Conservation (phyloP, 108 stramenopile genomes). For the Parietichytrium sp. region DNA sequence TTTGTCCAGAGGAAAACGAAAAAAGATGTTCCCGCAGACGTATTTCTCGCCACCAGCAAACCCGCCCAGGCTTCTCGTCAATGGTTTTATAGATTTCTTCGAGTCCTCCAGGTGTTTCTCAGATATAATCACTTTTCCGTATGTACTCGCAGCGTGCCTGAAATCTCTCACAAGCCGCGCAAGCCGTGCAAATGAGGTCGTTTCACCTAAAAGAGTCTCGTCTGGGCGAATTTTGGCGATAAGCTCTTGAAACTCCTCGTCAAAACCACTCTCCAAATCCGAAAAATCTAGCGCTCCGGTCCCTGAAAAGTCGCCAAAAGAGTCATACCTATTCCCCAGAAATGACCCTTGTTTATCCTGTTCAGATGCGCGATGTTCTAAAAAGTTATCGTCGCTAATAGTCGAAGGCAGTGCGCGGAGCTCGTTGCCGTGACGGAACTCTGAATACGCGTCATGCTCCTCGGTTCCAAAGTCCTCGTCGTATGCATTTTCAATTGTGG, state of each 20-base stretch:
- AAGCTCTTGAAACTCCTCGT: not conserved
- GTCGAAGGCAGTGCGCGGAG: too few species aligned
- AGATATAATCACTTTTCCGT: conserved; percentile 1
- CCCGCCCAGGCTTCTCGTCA: not conserved
- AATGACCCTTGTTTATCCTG: too few species aligned
- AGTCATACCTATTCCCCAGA: too few species aligned
- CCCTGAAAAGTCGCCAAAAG: too few species aligned
- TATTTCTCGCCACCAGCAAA: conserved; percentile 16
- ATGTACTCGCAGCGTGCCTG: not conserved
- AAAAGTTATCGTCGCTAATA: too few species aligned
- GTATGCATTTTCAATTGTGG: too few species aligned
- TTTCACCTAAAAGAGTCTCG: not conserved
- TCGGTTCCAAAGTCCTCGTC: too few species aligned
- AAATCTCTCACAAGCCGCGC: conserved; percentile 12
- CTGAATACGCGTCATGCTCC: too few species aligned
- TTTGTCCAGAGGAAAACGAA: not conserved
- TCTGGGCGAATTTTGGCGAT: conserved; percentile 2
- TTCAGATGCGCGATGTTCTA: too few species aligned
- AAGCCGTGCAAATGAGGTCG: not conserved
- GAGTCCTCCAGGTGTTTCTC: not conserved
- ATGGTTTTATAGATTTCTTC: conserved; percentile 12
- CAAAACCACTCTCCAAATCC: conserved; percentile 24
- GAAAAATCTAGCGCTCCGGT: too few species aligned
- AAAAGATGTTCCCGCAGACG: conserved; percentile 12
- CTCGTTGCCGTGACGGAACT: too few species aligned